These are phyloP conservation scores for Chlorella sp. DNA, from an alignment of 139 green algal species.

Conservation along the genomic window DNA sequence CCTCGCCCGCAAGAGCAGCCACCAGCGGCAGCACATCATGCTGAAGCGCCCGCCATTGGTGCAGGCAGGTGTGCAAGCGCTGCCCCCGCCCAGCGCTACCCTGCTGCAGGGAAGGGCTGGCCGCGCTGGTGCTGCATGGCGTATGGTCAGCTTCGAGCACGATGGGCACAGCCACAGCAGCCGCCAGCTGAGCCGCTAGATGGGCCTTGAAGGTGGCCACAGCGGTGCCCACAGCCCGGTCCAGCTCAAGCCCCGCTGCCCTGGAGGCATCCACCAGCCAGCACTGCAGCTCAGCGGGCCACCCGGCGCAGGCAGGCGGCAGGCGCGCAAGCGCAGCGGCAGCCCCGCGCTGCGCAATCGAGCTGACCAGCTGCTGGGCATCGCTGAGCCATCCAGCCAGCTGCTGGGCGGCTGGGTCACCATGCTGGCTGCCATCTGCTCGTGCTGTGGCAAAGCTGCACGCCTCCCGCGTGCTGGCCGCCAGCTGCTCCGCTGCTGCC, in stretches of 20 bases:
- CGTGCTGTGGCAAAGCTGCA: constrained; percentile 1
- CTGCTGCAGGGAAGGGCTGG: no score
- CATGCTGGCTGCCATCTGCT: background rate
- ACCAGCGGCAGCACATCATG: constrained; percentile 4
- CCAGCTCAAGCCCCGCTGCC: constrained; percentile 6
- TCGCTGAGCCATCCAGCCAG: background rate
- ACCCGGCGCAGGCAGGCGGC: background rate
- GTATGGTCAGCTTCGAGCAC: background rate
- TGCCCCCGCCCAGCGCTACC: no score
- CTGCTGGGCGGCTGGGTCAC: background rate
- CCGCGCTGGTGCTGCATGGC: background rate
- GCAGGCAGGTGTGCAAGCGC: no score
- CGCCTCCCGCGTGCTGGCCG: background rate
- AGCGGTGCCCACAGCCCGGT: background rate
- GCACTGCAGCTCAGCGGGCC: background rate
- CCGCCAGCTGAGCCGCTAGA: background rate
- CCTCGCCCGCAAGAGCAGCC: background rate
- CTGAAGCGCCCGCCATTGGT: background rate
- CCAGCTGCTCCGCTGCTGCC: constrained; percentile 1
- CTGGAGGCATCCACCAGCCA: background rate
- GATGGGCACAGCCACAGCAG: background rate
- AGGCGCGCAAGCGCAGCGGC: background rate
- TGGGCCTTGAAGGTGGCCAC: background rate
- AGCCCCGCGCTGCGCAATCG: background rate
- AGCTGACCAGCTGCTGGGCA: background rate